Base-by-base conservation (phyloP, 192 early-diverging fungal species). In the Thamnidium elegans region DNA sequence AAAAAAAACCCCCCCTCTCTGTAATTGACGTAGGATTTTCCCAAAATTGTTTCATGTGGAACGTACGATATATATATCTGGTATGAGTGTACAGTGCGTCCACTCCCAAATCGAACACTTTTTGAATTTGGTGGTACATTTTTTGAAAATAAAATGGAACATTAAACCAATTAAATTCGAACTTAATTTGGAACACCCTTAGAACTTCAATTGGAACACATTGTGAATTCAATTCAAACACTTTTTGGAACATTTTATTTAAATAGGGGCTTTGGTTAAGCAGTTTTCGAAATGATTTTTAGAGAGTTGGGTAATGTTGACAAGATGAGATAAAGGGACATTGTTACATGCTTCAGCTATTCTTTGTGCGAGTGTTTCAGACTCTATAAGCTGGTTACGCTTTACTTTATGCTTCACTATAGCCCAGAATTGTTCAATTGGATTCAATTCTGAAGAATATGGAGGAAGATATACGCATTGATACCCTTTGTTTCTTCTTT, bases 11-110 rank as follows among this genome's bases (percentile, higher is more conserved):
- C 26, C 26, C 26, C 26, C 26, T 26, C 26, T 26, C 26, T 1
- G 26, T 26, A 26, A 26, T 53, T 11, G 36, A 17, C 0, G 4
- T 44, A 5, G 45, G 19, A 10, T 69, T 54, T n/a, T 14, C 23
- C 20, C 63, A 54, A 3, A 68, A 53, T 23, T 45, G 23, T 15
- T 51, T 15, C 50, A 68, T 62, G 23, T 68, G 66, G n/a, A 60
- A 50, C 7, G 59, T 60, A 39, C 9, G 36, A 39, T 39, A 70
- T 10, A 0, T 26, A 26, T 26, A 26, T 26, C 26, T 1, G 26
- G 26, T 26, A 26, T 26, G 3, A 26, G 26, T 26, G 26, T 36
- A 36, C 34, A 36, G 34, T 36, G 34, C 7, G 34, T 36, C 34
- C 34, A 7, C 34, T 36, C 34, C 7, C 34, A 36, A 36, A 36